Evolutionary conservation across 257 asterid genomes (phyloP), one percentile per base, ranked within the genome.

Genomic region (Solanum medicagineum): DNA sequence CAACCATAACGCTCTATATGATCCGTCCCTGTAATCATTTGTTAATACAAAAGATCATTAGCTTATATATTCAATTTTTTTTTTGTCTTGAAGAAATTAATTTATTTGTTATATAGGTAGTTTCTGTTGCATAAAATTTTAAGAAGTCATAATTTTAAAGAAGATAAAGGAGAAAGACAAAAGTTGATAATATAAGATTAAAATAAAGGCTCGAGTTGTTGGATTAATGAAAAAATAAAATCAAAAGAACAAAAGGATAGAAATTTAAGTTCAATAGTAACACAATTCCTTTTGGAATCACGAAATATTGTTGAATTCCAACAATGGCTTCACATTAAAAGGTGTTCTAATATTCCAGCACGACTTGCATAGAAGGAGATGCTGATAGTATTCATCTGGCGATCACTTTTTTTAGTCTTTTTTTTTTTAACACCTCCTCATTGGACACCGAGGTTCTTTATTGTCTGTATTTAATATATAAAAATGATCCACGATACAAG

Each of bases 381-480:
- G 22, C 29, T 26, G 10, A 53, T 79, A 51, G 83, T 53, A 26
- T 79, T 79, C 49, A 79, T 79, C 16, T 79, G 20, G 15, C 6
- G 83, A 79, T 26, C 45, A 26, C 63, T 53, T 44, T n/a, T 70
- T 70, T 40, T 40, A 70, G 59, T 51, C 83, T 26, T 53, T 79
- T 13, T 15, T 56, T 42, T 15, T 40, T 77, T 47, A 47, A 85
- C 19, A 36, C 81, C n/a, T 68, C 47, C 70, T 80, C 17, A 80
- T 79, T 62, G 53, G 75, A 91, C 92, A 91, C 92, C 88, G 80
- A 87, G 71, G 57, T 59, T 29, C 42, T 19, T 29, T 29, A 44
- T 40, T 81, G 7, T 60, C 36, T 36, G 6, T 36, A 36, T 44
- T 22, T 44, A 77, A 84, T 65, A 79, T 53, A 53, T 5, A 15